These are phyloP conservation scores for Lanmaoa rubissima DNA, from an alignment of 768 basidiomycete species.

Conservation along the genomic window DNA sequence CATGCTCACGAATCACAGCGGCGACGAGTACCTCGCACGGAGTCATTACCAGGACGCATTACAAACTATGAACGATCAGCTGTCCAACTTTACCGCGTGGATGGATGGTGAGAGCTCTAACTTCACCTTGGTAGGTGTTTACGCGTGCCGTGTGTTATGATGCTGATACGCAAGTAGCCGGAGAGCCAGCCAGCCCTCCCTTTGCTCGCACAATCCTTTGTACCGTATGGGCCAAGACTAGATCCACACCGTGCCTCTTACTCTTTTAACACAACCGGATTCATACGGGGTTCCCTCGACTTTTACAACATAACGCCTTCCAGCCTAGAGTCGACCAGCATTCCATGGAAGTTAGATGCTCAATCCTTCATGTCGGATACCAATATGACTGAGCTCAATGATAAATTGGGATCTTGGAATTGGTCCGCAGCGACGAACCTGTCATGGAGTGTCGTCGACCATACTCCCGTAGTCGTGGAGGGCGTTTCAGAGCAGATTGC, in stretches of 20 bases:
- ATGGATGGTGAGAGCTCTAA: conserved; percentile 64
- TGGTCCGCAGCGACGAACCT: conserved; percentile 66
- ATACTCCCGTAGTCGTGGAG: conserved; percentile 38
- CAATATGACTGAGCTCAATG: conserved; percentile 50
- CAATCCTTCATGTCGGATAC: conserved; percentile 46
- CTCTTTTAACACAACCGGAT: conserved; percentile 76
- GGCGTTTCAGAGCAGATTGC: conserved; percentile 49
- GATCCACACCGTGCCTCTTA: conserved; percentile 55
- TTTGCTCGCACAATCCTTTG: conserved; percentile 49
- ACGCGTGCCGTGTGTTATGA: neutral
- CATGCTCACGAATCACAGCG: conserved; percentile 73
- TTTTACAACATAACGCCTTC: conserved; percentile 64
- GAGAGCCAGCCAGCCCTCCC: conserved; percentile 41
- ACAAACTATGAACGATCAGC: conserved; percentile 51
- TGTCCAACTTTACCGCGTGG: conserved; percentile 77
- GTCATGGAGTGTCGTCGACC: conserved; percentile 66
- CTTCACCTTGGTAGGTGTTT: conserved; percentile 56
- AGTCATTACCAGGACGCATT: conserved; percentile 69
- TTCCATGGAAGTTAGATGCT: conserved; percentile 52
- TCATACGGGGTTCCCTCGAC: conserved; percentile 60
- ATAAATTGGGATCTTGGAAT: conserved; percentile 60
- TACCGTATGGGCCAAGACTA: conserved; percentile 43
- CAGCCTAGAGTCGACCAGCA: conserved; percentile 34
- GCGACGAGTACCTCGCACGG: conserved; percentile 62
- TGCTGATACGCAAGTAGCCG: conserved; percentile 40